Evolutionary conservation across 441 rosid species (phyloP), one percentile per base, ranked within the genome.

Genomic region (Eutrema salsugineum): DNA sequence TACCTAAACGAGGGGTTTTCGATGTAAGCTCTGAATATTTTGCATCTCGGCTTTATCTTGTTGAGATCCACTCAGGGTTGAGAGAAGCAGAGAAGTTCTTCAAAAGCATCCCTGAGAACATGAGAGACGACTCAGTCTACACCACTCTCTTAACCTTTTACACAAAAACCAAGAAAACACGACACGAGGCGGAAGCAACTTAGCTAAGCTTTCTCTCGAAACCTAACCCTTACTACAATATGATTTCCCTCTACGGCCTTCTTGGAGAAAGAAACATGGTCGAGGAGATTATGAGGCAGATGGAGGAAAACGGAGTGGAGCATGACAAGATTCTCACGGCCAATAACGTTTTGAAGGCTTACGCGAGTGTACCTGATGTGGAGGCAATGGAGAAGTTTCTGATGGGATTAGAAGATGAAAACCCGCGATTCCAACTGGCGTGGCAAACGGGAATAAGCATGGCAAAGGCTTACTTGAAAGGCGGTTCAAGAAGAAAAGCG

Each of bases 61-160:
- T 68, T 42, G 72, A 68, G 44, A 43, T 68, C 30, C 9, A 32
- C 40, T 51, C 71, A 51, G 71, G 71, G 51, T 66, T 66, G 71
- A 28, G 8, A 2, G 62, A 67, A 42, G 71, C 62, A 67, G 71
- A 67, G 14, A 67, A 54, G 6, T 54, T 67, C 19, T 67, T 67
- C 71, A 30, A 42, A 11, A 54, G 7, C 43, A 16, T 67, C 28
- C 71, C 71, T 14, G 71, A 54, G 27, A 53, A 54, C 62, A 67
- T 67, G 71, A 53, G 22, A 24, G 62, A 54, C 30, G 62, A 53
- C 42, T 67, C 19, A 3, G 62, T 67, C 43, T 53, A 67, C 71
- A 53, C 15, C 10, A 42, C 51, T 67, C 71, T 67, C 30, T 67
- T 67, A 54, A 17, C 20, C 53, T 8, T 42, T 5, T 67, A 67